Evolutionary conservation across 371 early-diverging fungal genomes (phyloP).

Genomic region (Quaeritorhiza haematococci): DNA sequence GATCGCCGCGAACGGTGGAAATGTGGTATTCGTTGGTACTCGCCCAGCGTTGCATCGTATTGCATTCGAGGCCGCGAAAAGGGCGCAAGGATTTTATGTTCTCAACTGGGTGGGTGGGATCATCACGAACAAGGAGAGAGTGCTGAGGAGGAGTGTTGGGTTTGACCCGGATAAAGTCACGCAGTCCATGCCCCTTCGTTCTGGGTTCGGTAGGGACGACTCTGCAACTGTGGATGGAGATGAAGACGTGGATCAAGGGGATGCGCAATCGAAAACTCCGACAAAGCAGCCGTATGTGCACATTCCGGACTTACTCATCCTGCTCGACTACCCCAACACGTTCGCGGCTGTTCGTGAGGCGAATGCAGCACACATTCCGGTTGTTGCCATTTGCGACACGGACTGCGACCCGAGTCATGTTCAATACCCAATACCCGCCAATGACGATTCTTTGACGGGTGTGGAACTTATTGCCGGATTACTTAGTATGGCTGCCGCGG

Average conservation of each 20-base stretch:
- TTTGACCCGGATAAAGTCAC: constrained; percentile 38
- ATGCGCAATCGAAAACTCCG: constrained; percentile 15
- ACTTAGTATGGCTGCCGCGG: constrained; percentile 70
- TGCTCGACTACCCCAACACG: constrained; percentile 81
- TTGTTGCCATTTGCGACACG: constrained; percentile 88
- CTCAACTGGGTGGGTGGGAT: constrained; percentile 87
- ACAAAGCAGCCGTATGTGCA: constrained; percentile 46
- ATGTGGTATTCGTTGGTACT: constrained; percentile 86
- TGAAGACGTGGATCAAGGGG: not conserved
- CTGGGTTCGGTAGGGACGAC: not conserved
- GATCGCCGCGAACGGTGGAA: constrained; percentile 75
- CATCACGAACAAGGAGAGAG: constrained; percentile 77
- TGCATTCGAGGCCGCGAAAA: constrained; percentile 76
- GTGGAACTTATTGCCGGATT: constrained; percentile 82
- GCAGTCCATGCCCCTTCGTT: constrained; percentile 12
- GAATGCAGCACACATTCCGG: constrained; percentile 74
- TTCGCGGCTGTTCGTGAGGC: constrained; percentile 78
- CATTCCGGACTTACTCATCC: constrained; percentile 84
- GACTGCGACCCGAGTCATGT: constrained; percentile 85
- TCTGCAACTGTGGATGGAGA: not conserved
- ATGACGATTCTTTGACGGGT: constrained; percentile 83
- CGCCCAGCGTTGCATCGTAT: constrained; percentile 60
- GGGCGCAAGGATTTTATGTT: constrained; percentile 74
- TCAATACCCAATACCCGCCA: constrained; percentile 94
- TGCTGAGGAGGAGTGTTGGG: constrained; percentile 42